Evolutionary conservation across 2,329 filamentous ascomycete genomes (phyloP), one percentile per base, ranked within the genome.

Genomic region (Sordariomycetes sp.): DNA sequence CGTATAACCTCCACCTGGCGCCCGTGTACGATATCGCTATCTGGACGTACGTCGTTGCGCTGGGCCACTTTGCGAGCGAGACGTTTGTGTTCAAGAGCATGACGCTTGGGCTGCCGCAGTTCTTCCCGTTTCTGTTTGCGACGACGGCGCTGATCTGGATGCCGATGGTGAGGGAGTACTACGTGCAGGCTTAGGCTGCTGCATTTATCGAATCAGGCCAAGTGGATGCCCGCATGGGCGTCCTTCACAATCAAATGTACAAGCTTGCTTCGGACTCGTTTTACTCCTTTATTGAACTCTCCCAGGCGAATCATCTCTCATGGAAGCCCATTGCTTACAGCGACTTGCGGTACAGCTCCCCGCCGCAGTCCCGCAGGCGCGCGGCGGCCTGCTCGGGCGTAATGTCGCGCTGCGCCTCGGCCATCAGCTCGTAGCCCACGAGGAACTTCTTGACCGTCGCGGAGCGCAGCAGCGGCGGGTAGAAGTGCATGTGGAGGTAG

Each of bases 401-500:
- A 65, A 99, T 97, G 68, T 99, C 94, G 59, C 94, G 82, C 72
- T 99, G 94, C n/a, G 94, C 92, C 73, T 99, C 94, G 1, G 89
- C 94, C 82, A 99, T 83, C 72, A 99, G 79, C 73, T 99, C 94
- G 68, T 95, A 97, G 0, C 94, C 94, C 36, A 99, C 94, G 56
- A 97, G 72, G 73, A 97, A 99, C 74, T 99, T 99, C 64, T 89
- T 85, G 53, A 99, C 91, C 0, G 90, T 96, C 2, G 94, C 91
- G 53, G 90, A 96, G 58, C 94, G 84, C 62, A 99, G 77, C 53
- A 99, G 77, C 13, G 94, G 94, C 50, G 94, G 94, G 69, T 96
- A 97, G 71, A 99, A 99, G 74, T 99, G 94, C 75, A 99, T 86
- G 70, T 99, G 94, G 67, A 99, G 84, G 71, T 95, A 92, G 63